A percentile compares a stretch with the other conserved stretches of the same genome.
phyloP scores from a whole-genome alignment of 495 filamentous ascomycete species.

The Talaromyces thailandensis region DNA sequence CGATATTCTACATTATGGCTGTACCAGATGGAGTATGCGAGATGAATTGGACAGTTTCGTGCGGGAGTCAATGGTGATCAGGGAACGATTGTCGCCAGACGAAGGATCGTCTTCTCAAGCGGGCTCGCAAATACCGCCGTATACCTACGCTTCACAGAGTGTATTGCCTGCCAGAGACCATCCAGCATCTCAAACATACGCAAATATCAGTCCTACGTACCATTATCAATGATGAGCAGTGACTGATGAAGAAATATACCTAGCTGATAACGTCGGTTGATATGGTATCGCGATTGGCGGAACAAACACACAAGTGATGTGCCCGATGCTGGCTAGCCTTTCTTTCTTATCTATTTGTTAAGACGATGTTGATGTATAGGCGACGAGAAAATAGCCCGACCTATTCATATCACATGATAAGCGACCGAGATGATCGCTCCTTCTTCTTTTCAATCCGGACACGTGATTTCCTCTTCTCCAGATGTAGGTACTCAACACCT shows the following conservation, averaged over 20 bases:
- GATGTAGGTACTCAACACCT: background rate
- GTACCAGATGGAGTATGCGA: slow-evolving; percentile 25
- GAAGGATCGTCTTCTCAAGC: background rate
- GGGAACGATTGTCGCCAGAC: background rate
- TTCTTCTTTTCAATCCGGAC: background rate
- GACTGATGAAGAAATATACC: background rate
- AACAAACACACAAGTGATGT: background rate
- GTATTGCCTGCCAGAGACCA: background rate
- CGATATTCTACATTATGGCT: slow-evolving; percentile 24
- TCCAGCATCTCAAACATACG: background rate
- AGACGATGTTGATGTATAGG: background rate
- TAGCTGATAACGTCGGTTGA: background rate
- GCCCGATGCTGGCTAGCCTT: background rate
- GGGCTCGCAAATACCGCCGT: background rate
- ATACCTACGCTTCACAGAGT: background rate
- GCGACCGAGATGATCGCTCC: background rate
- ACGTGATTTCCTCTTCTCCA: background rate
- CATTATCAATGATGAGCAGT: background rate
- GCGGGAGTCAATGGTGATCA: slow-evolving; percentile 12
- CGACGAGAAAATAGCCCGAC: background rate
- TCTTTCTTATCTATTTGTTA: background rate
- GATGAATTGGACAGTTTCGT: slow-evolving; percentile 24
- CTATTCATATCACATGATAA: background rate
- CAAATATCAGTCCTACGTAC: background rate
- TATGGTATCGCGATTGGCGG: background rate